Evolutionary conservation across 202 grass and related monocot species (phyloP).

Genomic region (Carex sylvatica): DNA sequence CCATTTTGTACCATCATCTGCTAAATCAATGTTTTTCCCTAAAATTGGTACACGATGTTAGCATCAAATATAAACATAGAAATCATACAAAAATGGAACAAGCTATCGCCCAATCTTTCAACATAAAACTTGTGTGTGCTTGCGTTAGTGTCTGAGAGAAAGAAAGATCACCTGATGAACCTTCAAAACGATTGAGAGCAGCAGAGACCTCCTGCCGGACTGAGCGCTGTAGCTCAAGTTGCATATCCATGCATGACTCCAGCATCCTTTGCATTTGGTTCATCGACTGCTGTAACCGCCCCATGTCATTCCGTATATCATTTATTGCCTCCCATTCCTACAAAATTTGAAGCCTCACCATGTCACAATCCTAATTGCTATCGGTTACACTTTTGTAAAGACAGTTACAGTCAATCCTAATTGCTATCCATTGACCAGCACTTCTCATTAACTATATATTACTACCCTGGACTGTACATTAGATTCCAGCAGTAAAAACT

Average conservation of each 20-base stretch:
- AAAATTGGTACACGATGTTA: background rate
- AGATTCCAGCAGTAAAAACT: background rate
- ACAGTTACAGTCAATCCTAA: background rate
- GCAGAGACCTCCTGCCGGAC: slow-evolving; percentile 96
- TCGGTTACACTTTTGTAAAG: background rate
- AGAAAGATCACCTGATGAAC: slow-evolving; percentile 52
- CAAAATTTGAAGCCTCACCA: background rate
- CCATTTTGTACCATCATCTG: slow-evolving; percentile 87
- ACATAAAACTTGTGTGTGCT: background rate
- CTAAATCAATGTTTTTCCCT: slow-evolving; percentile 44
- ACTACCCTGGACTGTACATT: background rate
- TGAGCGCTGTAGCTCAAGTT: slow-evolving; percentile 88
- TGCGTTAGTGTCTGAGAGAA: background rate
- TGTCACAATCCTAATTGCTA: background rate
- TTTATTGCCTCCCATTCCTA: slow-evolving; percentile 97
- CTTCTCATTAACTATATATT: background rate
- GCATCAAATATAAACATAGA: slow-evolving; percentile 12
- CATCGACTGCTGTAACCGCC: slow-evolving; percentile 81
- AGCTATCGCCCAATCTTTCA: background rate
- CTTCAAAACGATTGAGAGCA: slow-evolving; percentile 68
- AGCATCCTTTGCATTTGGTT: slow-evolving; percentile 91
- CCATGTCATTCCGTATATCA: slow-evolving; percentile 92
- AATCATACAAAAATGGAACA: background rate
- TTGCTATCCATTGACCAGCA: background rate
- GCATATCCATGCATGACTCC: slow-evolving; percentile 98